Conservation (phyloP, 2,329 filamentous ascomycete genomes). For the Ceratocystis diversiconidia region DNA sequence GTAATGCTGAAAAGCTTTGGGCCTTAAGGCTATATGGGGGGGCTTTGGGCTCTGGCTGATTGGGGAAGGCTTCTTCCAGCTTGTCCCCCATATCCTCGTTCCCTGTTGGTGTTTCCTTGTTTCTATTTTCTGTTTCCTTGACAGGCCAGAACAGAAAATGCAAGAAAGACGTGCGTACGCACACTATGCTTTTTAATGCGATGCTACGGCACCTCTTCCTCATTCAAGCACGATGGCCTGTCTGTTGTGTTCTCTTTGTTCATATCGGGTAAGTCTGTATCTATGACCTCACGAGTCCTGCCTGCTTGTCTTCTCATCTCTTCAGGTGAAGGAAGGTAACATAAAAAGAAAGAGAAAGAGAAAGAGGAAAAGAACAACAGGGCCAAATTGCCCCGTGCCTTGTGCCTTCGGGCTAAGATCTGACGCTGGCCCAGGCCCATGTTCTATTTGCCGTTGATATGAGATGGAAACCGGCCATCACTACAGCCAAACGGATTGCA, state of each 20-base stretch:
- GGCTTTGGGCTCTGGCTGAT: background rate
- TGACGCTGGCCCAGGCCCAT: background rate
- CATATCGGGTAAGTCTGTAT: background rate
- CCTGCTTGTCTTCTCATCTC: background rate
- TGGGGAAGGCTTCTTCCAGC: background rate
- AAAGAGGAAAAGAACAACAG: background rate
- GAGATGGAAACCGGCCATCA: background rate
- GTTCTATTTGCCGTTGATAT: constrained; percentile 6
- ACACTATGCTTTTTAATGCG: background rate
- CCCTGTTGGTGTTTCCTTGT: background rate
- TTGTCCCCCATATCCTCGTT: background rate
- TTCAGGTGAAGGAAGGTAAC: background rate
- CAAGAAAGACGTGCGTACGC: background rate
- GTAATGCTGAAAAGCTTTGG: constrained; percentile 1
- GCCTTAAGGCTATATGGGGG: background rate
- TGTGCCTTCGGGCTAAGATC: background rate
- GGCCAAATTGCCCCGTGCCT: background rate
- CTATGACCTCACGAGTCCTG: background rate
- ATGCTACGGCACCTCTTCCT: background rate
- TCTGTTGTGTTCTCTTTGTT: background rate
- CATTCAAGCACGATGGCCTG: background rate
- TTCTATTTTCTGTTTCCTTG: background rate
- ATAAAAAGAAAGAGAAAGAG: background rate
- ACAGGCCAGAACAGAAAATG: background rate
- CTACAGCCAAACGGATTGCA: background rate